Conservation (phyloP, 106 monocot genomes). For the Allium sativum region DNA sequence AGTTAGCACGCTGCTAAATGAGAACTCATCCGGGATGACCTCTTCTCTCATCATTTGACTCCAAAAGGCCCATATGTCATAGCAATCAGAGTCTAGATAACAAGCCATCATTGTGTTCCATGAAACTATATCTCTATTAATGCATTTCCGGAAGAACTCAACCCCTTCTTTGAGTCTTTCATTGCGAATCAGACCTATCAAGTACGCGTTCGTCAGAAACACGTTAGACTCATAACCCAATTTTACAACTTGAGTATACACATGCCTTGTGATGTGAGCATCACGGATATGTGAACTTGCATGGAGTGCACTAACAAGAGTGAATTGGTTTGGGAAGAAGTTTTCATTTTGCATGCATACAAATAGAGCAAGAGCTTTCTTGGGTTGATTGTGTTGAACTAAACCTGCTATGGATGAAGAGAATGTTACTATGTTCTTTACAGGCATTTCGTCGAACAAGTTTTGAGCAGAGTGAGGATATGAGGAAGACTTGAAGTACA, state of each 20-base stretch:
- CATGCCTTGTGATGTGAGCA: conserved; percentile 13
- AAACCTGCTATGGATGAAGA: conserved; percentile 52
- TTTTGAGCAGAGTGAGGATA: conserved; percentile 23
- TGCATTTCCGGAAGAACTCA: conserved; percentile 40
- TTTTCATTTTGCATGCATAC: conserved; percentile 26
- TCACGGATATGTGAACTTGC: conserved; percentile 27
- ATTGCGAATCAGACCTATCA: conserved; percentile 36
- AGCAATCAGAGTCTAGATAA: conserved; percentile 27
- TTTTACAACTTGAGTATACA: conserved; percentile 38
- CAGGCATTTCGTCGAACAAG: conserved; percentile 58
- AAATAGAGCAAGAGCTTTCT: conserved; percentile 30
- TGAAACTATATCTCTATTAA: conserved; percentile 41
- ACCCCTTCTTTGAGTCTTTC: conserved; percentile 24
- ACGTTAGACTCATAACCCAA: conserved; percentile 52
- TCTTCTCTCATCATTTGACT: conserved; percentile 47
- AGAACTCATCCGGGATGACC: conserved; percentile 41
- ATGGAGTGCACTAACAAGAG: conserved; percentile 65
- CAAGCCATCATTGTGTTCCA: conserved; percentile 81
- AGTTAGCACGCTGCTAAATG: conserved; percentile 62
- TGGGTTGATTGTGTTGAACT: conserved; percentile 25
- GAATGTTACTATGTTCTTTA: conserved; percentile 54
- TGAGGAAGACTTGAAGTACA: conserved; percentile 42
- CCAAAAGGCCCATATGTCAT: conserved; percentile 48
- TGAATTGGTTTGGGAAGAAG: conserved; percentile 56
- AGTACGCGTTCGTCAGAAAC: conserved; percentile 62